These are phyloP conservation scores for Botrytis porri DNA, from an alignment of 2,329 filamentous ascomycete species.

Conservation along the genomic window DNA sequence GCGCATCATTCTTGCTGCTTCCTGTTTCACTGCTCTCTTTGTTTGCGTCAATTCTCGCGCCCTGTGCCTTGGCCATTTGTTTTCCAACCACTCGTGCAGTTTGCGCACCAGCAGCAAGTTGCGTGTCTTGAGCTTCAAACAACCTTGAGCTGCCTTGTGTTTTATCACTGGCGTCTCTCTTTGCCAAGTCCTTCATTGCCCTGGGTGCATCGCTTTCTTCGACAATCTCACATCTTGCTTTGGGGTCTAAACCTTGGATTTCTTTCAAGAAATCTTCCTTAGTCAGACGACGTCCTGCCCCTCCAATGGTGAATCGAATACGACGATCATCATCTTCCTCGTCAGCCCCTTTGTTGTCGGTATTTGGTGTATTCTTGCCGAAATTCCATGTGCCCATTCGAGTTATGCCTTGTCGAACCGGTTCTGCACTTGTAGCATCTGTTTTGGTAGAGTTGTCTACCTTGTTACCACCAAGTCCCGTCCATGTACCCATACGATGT, in stretches of 20 bases:
- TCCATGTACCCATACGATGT: slow-evolving; percentile 33
- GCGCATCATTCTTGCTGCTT: slow-evolving; percentile 11
- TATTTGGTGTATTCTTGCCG: slow-evolving; percentile 22
- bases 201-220: slow-evolving; percentile 31
- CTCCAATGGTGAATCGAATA: slow-evolving; percentile 73
- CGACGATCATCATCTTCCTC: slow-evolving; percentile 64
- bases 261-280: slow-evolving; percentile 77
- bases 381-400: slow-evolving; percentile 36
- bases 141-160: slow-evolving; percentile 30
- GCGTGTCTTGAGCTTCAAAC: slow-evolving; percentile 41
- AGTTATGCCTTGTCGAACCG: slow-evolving; percentile 30
- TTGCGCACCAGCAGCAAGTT: slow-evolving; percentile 20
- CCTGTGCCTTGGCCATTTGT: slow-evolving; percentile 26
- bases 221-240: slow-evolving; percentile 45
- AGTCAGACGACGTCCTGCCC: slow-evolving; percentile 70
- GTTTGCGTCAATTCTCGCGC: slow-evolving; percentile 20
- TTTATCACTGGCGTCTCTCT: slow-evolving; percentile 32
- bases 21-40: background rate
- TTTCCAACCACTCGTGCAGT: slow-evolving; percentile 26
- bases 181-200: slow-evolving; percentile 35
- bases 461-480: slow-evolving; percentile 28
- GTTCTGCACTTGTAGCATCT: background rate
- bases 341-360: slow-evolving; percentile 40
- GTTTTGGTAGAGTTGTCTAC: slow-evolving; percentile 9
- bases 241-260: slow-evolving; percentile 68